Base-by-base conservation (phyloP, 495 filamentous ascomycete genomes). In the Jackrogersella multiformis region DNA sequence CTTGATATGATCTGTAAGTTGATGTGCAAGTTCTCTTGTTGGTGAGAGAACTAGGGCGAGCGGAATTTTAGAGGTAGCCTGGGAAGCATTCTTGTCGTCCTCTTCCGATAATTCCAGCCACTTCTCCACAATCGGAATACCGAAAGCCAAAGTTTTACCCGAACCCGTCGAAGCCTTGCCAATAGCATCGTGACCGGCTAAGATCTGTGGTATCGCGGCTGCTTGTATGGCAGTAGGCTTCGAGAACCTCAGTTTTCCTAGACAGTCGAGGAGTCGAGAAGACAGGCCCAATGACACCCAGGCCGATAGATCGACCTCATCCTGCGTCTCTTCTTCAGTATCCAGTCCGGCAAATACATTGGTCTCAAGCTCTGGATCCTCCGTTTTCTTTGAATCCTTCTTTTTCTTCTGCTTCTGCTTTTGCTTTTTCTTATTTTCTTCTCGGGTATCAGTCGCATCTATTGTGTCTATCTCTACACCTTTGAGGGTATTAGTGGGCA, bases 31-130 rank as follows among this genome's bases (percentile, higher is more conserved):
- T 75, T 99, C 95, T 78, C 95, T 81, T 1, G 95, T 98, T 0
- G 95, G 95, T 0, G 94, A 93, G 4, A 99, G 82, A 41, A 99
- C 87, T n/a, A 99, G 76, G 1, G 95, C 93, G n/a, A 90, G 83
- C 0, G 93, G 92, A 0, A 75, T 69, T 52, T 83, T 80, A 5
- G 80, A 69, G 0, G 73, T 62, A 4, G 68, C 70, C 16, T 78
- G 77, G 5, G 72, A 56, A n/a, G 77, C 67, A 18, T 81, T 73
- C 15, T 78, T 74, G 34, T 76, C 73, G n/a, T 76, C 56, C 8
- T 76, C 73, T 15, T 77, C 57, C 6, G 75, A 60, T 51, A 72
- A 64, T 51, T 74, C 77, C 10, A 92, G 69, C 81, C 84, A 92
- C 56, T 79, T 79, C 73, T 93, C 90, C 9, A 92, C 72, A 42